Percentiles rank a stretch among this genome's conserved stretches.
These are phyloP conservation scores for Exophiala oligosperma DNA, from an alignment of 2,329 filamentous ascomycete genomes.

Conservation along the genomic window DNA sequence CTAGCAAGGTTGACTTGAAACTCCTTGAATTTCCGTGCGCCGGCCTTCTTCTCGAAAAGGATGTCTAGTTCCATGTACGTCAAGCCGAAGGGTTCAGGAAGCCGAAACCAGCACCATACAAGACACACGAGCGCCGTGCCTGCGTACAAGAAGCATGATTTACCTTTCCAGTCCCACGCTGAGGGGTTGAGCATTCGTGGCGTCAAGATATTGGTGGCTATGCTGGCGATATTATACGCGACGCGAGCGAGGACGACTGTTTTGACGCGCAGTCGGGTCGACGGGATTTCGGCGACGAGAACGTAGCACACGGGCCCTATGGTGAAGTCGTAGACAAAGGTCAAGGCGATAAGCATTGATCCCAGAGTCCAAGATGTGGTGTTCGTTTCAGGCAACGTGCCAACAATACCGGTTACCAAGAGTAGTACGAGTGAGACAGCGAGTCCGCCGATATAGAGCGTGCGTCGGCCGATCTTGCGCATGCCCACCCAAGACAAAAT, in stretches of 20 bases:
- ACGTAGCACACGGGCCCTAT: slow-evolving; percentile 56
- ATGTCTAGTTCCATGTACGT: slow-evolving; percentile 46
- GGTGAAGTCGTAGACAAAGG: slow-evolving; percentile 55
- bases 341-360: slow-evolving; percentile 51
- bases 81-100: slow-evolving; percentile 43
- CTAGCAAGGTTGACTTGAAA: slow-evolving; percentile 29
- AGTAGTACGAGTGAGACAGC: slow-evolving; percentile 33
- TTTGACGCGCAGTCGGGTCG: slow-evolving; percentile 54
- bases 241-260: slow-evolving; percentile 54
- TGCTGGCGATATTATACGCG: slow-evolving; percentile 51
- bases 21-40: slow-evolving; percentile 37
- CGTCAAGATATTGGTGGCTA: slow-evolving; percentile 44
- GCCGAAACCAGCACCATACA: slow-evolving; percentile 41
- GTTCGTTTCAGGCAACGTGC: slow-evolving; percentile 38
- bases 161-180: slow-evolving; percentile 42
- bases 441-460: slow-evolving; percentile 38
- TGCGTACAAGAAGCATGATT: slow-evolving; percentile 43
- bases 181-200: slow-evolving; percentile 35
- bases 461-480: slow-evolving; percentile 36
- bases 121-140: slow-evolving; percentile 37
- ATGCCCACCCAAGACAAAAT: slow-evolving; percentile 37
- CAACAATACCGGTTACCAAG: slow-evolving; percentile 35
- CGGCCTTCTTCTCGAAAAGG: slow-evolving; percentile 40
- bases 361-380: slow-evolving; percentile 38
- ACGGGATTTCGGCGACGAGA: slow-evolving; percentile 55